phyloP scores from a whole-genome alignment of 1,139 yeast species.

The Saccharomyces hybrid region DNA sequence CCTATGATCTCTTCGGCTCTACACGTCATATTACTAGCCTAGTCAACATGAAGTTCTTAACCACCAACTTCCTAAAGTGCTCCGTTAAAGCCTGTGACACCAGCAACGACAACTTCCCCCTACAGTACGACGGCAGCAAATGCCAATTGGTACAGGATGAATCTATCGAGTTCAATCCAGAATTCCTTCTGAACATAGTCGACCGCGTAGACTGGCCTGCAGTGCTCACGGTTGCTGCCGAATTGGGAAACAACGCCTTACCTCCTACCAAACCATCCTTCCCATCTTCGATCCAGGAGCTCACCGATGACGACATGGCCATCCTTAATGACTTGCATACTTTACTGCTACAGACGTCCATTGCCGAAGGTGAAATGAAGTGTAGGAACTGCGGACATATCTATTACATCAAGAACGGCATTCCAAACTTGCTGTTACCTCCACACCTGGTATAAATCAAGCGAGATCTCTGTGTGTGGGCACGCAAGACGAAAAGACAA shows the following conservation, averaged over 20 bases:
- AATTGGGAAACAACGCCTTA: slow-evolving; percentile 54
- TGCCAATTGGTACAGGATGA: slow-evolving; percentile 62
- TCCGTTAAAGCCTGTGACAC: slow-evolving; percentile 77
- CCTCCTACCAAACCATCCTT: slow-evolving; percentile 49
- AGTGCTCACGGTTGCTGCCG: slow-evolving; percentile 62
- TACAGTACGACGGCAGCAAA: slow-evolving; percentile 48
- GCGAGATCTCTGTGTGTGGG: not conserved
- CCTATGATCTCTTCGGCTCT: not conserved
- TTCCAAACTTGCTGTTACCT: slow-evolving; percentile 89
- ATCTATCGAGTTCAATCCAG: slow-evolving; percentile 78
- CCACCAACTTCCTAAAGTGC: slow-evolving; percentile 93
- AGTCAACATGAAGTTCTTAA: slow-evolving; percentile 68
- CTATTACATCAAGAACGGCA: slow-evolving; percentile 83
- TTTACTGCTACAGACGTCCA: slow-evolving; percentile 75
- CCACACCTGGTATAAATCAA: slow-evolving; percentile 64
- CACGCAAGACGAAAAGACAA: not conserved
- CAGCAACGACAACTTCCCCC: slow-evolving; percentile 72
- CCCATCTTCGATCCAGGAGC: slow-evolving; percentile 30
- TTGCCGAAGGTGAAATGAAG: slow-evolving; percentile 79
- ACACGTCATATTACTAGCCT: not conserved
- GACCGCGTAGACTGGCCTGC: slow-evolving; percentile 89
- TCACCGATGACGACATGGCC: slow-evolving; percentile 45
- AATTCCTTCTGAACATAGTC: slow-evolving; percentile 66
- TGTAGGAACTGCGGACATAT: slow-evolving; percentile 83
- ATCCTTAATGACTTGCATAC: slow-evolving; percentile 69